Conservation (phyloP, 2,329 filamentous ascomycete species). For the Colletotrichum euphorbiae region DNA sequence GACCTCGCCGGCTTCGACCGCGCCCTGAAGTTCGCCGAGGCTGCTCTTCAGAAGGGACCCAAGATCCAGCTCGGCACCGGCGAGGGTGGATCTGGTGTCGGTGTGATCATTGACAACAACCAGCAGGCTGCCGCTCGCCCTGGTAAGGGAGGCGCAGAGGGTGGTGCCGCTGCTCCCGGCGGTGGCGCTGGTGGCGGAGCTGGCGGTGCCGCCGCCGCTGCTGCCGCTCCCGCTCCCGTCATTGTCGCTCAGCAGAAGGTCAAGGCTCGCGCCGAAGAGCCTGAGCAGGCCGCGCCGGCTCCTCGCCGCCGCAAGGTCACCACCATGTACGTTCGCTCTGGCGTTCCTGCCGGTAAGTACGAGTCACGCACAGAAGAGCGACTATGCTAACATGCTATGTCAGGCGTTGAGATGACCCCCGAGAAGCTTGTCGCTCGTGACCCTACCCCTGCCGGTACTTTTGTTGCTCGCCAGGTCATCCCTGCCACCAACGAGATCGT, state of each 20-base stretch:
- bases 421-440: constrained; percentile 38
- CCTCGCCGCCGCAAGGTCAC: constrained; percentile 57
- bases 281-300: constrained; percentile 38
- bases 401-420: constrained; percentile 34
- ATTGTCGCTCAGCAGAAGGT: constrained; percentile 36
- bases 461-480: constrained; percentile 33
- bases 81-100: constrained; percentile 45
- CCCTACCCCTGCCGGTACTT: constrained; percentile 6
- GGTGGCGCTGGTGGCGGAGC: constrained; percentile 42
- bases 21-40: constrained; percentile 54
- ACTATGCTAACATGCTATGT: background rate
- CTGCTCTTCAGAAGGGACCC: constrained; percentile 52
- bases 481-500: constrained; percentile 17
- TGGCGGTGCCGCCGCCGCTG: constrained; percentile 8
- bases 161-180: constrained; percentile 16
- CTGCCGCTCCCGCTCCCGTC: constrained; percentile 1
- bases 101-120: constrained; percentile 53
- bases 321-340: constrained; percentile 59
- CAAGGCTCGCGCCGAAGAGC: constrained; percentile 33
- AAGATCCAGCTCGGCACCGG: constrained; percentile 54
- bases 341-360: constrained; percentile 56
- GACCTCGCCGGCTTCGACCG: constrained; percentile 55
- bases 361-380: background rate
- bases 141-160: constrained; percentile 24
- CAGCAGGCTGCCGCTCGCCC: constrained; percentile 44